Evolutionary conservation across 495 filamentous ascomycete species (phyloP).

Genomic region (Neurospora pannonica): DNA sequence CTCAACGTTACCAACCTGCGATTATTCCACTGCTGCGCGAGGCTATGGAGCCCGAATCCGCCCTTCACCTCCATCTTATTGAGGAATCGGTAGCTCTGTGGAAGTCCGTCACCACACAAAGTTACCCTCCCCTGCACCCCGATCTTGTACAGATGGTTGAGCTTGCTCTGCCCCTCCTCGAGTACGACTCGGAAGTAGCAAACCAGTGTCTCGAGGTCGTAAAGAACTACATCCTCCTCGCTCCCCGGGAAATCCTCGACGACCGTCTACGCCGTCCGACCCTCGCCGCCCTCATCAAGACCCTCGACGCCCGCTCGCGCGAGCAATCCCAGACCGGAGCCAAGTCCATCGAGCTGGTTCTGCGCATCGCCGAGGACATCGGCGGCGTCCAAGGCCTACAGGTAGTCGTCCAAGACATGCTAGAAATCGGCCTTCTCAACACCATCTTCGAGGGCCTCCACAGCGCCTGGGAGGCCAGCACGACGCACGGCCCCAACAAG

Average conservation of each 20-base stretch:
- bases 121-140: constrained; percentile 51
- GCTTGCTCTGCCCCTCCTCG: constrained; percentile 59
- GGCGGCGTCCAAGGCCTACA: constrained; percentile 57
- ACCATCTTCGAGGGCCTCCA: constrained; percentile 63
- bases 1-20: constrained; percentile 57
- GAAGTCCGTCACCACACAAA: constrained; percentile 65
- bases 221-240: constrained; percentile 68
- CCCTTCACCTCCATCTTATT: constrained; percentile 72
- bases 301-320: constrained; percentile 50
- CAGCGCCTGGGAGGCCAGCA: constrained; percentile 58
- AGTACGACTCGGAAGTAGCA: constrained; percentile 45
- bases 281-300: constrained; percentile 47
- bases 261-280: constrained; percentile 49
- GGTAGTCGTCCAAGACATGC: constrained; percentile 56
- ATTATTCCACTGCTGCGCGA: constrained; percentile 71
- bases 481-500: constrained; percentile 66
- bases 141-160: constrained; percentile 60
- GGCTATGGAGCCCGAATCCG: constrained; percentile 69
- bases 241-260: constrained; percentile 63
- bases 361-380: constrained; percentile 58
- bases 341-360: constrained; percentile 58
- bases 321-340: constrained; percentile 59
- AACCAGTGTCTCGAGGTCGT: constrained; percentile 55
- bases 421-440: constrained; percentile 55
- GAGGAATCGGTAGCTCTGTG: constrained; percentile 91